Conservation (phyloP, 2,329 filamentous ascomycete species). For the Dryadomyces quercus-mongolicae region DNA sequence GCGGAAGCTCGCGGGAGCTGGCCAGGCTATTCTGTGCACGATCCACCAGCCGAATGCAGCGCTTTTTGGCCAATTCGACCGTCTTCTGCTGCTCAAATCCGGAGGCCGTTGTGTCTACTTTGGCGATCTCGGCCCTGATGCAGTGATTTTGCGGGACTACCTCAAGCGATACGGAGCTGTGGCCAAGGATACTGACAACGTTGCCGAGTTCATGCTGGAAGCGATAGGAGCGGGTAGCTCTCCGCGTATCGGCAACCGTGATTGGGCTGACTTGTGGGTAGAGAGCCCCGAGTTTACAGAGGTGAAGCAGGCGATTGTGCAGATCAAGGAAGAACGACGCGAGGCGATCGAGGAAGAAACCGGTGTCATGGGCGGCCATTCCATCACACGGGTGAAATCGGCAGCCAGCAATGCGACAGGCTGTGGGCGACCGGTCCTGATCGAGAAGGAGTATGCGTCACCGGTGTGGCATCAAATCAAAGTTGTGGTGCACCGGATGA, state of each 20-base stretch:
- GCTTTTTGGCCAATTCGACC: slow-evolving; percentile 80
- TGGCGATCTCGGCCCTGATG: slow-evolving; percentile 69
- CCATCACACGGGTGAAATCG: slow-evolving; percentile 3
- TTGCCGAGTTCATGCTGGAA: slow-evolving; percentile 75
- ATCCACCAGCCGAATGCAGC: slow-evolving; percentile 84
- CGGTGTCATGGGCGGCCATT: not conserved
- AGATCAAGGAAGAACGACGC: slow-evolving; percentile 50
- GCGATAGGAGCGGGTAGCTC: slow-evolving; percentile 66
- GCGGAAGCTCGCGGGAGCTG: slow-evolving; percentile 64
- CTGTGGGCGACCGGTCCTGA: not conserved
- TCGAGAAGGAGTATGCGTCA: slow-evolving; percentile 69
- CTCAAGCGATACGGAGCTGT: slow-evolving; percentile 48
- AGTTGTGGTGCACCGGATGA: slow-evolving; percentile 59
- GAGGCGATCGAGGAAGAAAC: slow-evolving; percentile 14
- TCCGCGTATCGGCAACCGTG: slow-evolving; percentile 58
- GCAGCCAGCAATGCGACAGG: slow-evolving; percentile 30
- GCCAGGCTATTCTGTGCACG: slow-evolving; percentile 80
- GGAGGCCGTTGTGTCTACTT: slow-evolving; percentile 80
- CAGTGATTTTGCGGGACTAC: slow-evolving; percentile 54
- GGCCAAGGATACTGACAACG: slow-evolving; percentile 41
- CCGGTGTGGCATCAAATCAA: slow-evolving; percentile 69
- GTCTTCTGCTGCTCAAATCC: slow-evolving; percentile 63
- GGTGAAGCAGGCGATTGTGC: slow-evolving; percentile 52
- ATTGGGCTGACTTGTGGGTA: slow-evolving; percentile 73
- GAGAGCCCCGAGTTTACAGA: slow-evolving; percentile 58